Evolutionary conservation across 495 filamentous ascomycete species (phyloP).

Genomic region (Chaetomium tenue): DNA sequence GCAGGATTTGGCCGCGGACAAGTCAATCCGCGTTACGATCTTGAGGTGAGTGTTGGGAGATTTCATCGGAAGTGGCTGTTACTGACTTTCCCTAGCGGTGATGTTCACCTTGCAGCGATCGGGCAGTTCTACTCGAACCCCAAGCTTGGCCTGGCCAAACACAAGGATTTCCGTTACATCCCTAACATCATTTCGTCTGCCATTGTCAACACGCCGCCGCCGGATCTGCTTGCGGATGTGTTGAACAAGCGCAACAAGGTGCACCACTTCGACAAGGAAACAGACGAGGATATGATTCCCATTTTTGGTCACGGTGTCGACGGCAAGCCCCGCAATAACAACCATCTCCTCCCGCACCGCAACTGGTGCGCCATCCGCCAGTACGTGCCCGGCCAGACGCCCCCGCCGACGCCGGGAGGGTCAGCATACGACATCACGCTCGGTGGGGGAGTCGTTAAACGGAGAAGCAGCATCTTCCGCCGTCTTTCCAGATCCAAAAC

Average conservation of each 20-base stretch:
- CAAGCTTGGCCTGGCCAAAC: conserved; percentile 73
- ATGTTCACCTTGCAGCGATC: conserved; percentile 89
- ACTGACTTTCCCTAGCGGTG: conserved; percentile 64
- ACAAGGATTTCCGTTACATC: conserved; percentile 93
- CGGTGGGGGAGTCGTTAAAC: conserved; percentile 28
- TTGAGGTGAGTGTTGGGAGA: conserved; percentile 53
- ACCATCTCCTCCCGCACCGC: conserved; percentile 79
- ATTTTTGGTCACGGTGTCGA: conserved; percentile 88
- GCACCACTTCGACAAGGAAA: conserved; percentile 80
- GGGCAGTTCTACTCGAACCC: conserved; percentile 94
- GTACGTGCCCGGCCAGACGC: conserved; percentile 74
- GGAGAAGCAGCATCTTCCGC: conserved; percentile 33
- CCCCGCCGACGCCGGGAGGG: conserved; percentile 59
- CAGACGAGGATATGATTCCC: conserved; percentile 93
- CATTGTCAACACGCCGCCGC: conserved; percentile 85
- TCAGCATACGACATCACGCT: conserved; percentile 45
- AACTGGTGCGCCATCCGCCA: conserved; percentile 90
- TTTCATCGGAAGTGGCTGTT: conserved; percentile 39
- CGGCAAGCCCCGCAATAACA: conserved; percentile 85
- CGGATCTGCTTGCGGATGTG: conserved; percentile 83
- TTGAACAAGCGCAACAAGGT: conserved; percentile 92
- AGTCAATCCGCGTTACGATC: conserved; percentile 88
- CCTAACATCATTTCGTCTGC: conserved; percentile 85
- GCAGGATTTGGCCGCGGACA: conserved; percentile 85
- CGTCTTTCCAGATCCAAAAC: conserved; percentile 26